Evolutionary conservation across 345 rosid species (phyloP).

Genomic region (Orychophragmus violaceus): DNA sequence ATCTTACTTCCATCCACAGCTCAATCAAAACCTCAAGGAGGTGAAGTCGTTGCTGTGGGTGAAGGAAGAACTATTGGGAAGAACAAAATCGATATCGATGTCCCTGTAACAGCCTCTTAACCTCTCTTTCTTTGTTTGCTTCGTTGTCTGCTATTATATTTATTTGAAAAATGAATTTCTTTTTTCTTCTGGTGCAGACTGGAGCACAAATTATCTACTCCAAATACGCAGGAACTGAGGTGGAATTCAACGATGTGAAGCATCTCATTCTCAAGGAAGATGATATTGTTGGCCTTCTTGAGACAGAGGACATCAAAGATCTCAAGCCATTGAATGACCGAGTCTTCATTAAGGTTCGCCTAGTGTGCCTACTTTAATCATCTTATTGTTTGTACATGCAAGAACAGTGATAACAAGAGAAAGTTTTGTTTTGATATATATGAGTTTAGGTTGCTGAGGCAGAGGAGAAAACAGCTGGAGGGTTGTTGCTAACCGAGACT

Average conservation of each 20-base stretch:
- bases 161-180: neutral
- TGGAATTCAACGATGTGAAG: conserved; percentile 66
- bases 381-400: neutral
- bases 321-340: conserved; percentile 91
- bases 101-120: conserved; percentile 39
- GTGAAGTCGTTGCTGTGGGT: conserved; percentile 90
- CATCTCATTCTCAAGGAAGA: conserved; percentile 92
- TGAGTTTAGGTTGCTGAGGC: conserved; percentile 73
- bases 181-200: conserved; percentile 39
- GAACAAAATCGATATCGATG: conserved; percentile 41
- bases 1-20: conserved; percentile 79
- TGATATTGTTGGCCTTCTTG: conserved; percentile 90
- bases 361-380: neutral
- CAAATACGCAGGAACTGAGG: conserved; percentile 87
- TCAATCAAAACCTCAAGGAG: conserved; percentile 82
- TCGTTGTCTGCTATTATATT: neutral
- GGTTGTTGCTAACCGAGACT: conserved; percentile 75
- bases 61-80: conserved; percentile 76
- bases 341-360: conserved; percentile 68
- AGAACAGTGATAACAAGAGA: neutral
- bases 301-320: conserved; percentile 83
- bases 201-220: conserved; percentile 77
- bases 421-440: neutral
- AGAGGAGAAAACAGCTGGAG: conserved; percentile 94
- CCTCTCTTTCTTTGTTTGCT: neutral